A percentile compares a stretch with the other conserved stretches of the same genome.
phyloP scores from a whole-genome alignment of 441 rosid species.

The Flueggea neowawraea region DNA sequence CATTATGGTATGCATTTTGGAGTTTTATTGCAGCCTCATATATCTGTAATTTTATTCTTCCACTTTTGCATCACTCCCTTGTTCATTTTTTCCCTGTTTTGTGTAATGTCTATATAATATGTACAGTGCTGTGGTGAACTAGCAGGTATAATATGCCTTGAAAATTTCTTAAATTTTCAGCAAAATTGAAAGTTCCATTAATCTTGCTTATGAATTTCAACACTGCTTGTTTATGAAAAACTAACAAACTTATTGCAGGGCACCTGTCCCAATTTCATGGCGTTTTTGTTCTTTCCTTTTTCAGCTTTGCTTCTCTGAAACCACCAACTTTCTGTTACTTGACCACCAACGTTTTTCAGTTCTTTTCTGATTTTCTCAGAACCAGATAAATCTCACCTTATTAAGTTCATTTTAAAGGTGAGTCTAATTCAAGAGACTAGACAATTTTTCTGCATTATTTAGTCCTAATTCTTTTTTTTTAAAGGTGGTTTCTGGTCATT shows the following conservation, averaged over 20 bases:
- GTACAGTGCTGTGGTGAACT: constrained; percentile 60
- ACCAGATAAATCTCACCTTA: too few relatives aligned
- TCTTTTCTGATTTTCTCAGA: too few relatives aligned
- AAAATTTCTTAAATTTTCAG: not conserved
- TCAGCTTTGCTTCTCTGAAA: constrained; percentile 5
- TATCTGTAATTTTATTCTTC: not conserved
- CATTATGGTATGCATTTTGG: constrained; percentile 63
- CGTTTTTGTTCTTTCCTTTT: constrained; percentile 1
- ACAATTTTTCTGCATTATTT: too few relatives aligned
- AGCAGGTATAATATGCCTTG: constrained; percentile 47
- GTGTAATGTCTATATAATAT: constrained; percentile 20
- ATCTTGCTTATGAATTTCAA: too few relatives aligned
- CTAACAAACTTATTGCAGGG: constrained; percentile 20
- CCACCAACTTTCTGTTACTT: too few relatives aligned
- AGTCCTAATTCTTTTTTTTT: too few relatives aligned
- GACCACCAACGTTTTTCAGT: too few relatives aligned
- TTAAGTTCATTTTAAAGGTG: too few relatives aligned
- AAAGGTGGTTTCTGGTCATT: too few relatives aligned
- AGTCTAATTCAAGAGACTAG: too few relatives aligned
- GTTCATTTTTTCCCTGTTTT: not conserved
- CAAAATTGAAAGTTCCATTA: too few relatives aligned
- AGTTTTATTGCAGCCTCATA: not conserved
- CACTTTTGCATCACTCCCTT: not conserved
- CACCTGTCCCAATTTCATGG: constrained; percentile 29
- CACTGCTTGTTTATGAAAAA: constrained; percentile 12